Conservation (phyloP, 305 asterid species). For the Fraxinus greggii region DNA sequence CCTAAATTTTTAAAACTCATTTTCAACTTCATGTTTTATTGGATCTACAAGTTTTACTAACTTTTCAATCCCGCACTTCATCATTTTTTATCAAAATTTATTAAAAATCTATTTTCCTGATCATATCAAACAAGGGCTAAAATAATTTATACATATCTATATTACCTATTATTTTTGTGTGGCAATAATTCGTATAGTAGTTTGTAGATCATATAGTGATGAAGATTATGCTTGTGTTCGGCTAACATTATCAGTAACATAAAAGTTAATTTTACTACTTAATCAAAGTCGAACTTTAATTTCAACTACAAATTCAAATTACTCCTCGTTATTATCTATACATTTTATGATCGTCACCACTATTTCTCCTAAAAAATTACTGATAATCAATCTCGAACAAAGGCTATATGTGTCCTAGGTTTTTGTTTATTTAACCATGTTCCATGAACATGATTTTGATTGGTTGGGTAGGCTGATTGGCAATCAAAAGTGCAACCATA, state of each 20-base stretch:
- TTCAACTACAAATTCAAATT: neutral
- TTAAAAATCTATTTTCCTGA: too few species aligned
- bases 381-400: neutral
- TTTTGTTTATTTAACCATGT: constrained; percentile 11
- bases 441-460: neutral
- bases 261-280: neutral
- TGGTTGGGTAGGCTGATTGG: constrained; percentile 20
- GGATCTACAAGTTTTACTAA: neutral
- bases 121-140: too few species aligned
- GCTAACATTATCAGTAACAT: neutral
- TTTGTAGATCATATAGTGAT: neutral
- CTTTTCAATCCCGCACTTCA: neutral
- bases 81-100: too few species aligned
- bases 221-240: neutral
- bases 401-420: neutral
- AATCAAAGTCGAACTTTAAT: neutral
- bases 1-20: neutral
- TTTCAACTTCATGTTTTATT: too few species aligned
- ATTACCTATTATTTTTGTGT: too few species aligned
- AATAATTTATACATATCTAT: too few species aligned
- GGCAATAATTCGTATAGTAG: too few species aligned
- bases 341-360: neutral
- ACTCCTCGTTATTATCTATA: neutral
- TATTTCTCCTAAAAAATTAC: neutral
- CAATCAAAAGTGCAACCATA: constrained; percentile 12